Evolutionary conservation across 768 basidiomycete species (phyloP).

Genomic region (Amyloporia xantha): DNA sequence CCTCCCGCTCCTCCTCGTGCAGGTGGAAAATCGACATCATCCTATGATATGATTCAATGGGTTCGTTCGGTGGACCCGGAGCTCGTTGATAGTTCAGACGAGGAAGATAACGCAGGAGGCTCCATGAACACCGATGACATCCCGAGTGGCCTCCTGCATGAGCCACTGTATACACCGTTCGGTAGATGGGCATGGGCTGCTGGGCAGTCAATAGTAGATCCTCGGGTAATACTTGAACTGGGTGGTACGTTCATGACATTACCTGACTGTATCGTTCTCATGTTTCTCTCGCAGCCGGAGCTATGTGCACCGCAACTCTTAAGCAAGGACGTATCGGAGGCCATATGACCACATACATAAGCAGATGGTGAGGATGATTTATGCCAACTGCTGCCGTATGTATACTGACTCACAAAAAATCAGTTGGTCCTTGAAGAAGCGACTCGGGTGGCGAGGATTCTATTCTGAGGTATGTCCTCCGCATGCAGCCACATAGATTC

Average conservation of each 20-base stretch:
- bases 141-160: background rate
- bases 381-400: background rate
- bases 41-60: too few relatives aligned
- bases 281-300: background rate
- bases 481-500: background rate
- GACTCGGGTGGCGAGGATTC: conserved; percentile 29
- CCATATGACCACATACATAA: conserved; percentile 8
- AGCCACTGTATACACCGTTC: conserved; percentile 1
- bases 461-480: conserved; percentile 30
- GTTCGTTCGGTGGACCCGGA: too few relatives aligned
- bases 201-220: background rate
- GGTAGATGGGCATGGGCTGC: conserved; percentile 7
- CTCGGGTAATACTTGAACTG: background rate
- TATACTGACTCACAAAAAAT: background rate
- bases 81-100: background rate
- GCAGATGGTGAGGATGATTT: conserved; percentile 7
- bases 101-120: background rate
- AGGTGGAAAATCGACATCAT: too few relatives aligned
- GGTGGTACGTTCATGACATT: background rate
- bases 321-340: conserved; percentile 9
- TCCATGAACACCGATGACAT: background rate
- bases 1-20: too few relatives aligned
- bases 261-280: background rate
- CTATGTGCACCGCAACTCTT: background rate
- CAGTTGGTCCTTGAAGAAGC: conserved; percentile 10